Conservation (phyloP, 83 land plant species). For the Larix sibirica region DNA sequence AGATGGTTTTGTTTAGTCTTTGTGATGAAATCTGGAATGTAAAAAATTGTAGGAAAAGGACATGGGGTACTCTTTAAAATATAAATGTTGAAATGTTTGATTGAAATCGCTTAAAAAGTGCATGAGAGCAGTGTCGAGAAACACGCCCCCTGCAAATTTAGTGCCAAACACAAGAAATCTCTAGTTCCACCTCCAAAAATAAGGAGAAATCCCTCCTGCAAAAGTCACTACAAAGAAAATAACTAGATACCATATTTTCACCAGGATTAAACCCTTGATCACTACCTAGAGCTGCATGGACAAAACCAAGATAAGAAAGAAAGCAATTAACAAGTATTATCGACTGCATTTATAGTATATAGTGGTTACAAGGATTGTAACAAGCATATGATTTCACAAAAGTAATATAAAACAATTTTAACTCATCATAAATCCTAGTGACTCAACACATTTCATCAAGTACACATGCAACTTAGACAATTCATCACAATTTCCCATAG, state of each 20-base stretch:
- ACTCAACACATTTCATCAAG: no score
- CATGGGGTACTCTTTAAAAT: slow-evolving; percentile 66
- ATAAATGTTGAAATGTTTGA: slow-evolving; percentile 43
- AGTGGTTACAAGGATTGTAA: no score
- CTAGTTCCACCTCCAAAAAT: slow-evolving; percentile 77
- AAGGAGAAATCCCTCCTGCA: slow-evolving; percentile 75
- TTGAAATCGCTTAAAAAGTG: slow-evolving; percentile 78
- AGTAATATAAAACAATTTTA: no score
- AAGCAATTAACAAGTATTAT: no score
- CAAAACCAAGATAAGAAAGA: no score
- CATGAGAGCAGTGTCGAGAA: slow-evolving; percentile 73
- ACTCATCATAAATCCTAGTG: no score
- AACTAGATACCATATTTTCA: slow-evolving; percentile 53
- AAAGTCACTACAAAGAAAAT: slow-evolving; percentile 67
- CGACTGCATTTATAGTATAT: no score
- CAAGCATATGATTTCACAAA: no score
- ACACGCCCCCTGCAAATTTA: slow-evolving; percentile 93
- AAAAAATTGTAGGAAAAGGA: slow-evolving; percentile 40
- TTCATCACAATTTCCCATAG: no score
- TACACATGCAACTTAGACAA: no score
- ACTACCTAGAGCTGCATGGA: background rate
- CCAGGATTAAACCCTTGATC: slow-evolving; percentile 35
- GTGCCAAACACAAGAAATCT: slow-evolving; percentile 79
- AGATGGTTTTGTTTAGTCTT: slow-evolving; percentile 44
- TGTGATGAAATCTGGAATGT: slow-evolving; percentile 70